These are phyloP conservation scores for Excoecaria agallocha DNA, from an alignment of 345 rosid genomes.

Conservation along the genomic window DNA sequence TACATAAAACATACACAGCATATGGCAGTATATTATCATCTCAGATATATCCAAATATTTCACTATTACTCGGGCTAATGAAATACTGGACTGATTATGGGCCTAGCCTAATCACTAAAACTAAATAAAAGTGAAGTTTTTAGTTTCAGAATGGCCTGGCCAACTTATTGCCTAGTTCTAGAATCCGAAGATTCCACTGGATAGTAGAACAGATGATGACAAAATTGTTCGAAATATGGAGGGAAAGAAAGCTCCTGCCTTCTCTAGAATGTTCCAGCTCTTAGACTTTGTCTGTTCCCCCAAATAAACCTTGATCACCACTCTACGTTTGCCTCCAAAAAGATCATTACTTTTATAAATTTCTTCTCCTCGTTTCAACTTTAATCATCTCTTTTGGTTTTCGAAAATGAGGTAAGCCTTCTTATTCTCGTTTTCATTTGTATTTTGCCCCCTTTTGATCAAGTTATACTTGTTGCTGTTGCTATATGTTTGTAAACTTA, in stretches of 20 bases:
- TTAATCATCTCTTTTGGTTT: neutral
- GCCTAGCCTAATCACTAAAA: neutral
- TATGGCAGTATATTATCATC: too few relatives aligned
- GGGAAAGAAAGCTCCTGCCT: neutral
- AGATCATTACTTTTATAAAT: neutral
- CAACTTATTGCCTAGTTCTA: neutral
- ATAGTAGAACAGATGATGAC: neutral
- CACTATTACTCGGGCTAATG: too few relatives aligned
- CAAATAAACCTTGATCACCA: neutral
- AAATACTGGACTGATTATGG: neutral
- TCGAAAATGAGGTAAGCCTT: constrained; percentile 9
- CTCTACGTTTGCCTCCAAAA: neutral
- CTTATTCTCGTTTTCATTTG: neutral
- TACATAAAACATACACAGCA: too few relatives aligned
- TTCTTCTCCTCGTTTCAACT: neutral
- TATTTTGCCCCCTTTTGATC: neutral
- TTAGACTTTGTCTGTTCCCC: neutral
- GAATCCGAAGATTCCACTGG: neutral
- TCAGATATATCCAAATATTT: too few relatives aligned
- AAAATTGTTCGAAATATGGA: neutral
- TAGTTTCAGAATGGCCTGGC: neutral
- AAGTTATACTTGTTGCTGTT: neutral
- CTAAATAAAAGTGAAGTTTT: neutral
- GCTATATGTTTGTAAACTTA: neutral
- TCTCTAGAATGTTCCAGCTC: constrained; percentile 15